Evolutionary conservation across 129 eudicot genomes (phyloP), one percentile per base, ranked within the genome.

Genomic region (Artemisia annua): DNA sequence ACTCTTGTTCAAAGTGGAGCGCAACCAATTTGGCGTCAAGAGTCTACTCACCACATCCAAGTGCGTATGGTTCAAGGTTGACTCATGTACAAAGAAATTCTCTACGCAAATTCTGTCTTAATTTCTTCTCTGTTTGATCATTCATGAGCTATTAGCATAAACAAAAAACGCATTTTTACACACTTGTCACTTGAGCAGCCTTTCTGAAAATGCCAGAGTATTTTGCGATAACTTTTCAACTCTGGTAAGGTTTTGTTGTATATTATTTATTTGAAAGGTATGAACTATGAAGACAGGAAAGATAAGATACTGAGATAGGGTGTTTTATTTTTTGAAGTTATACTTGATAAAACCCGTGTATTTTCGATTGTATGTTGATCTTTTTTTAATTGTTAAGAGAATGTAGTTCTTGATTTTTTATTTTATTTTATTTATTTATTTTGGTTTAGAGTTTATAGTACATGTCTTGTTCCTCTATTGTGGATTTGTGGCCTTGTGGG

Each of bases 1-100:
- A 95, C 99, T 43, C 96, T 95, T 54, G 99, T 95, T 72, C 99
- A 95, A 80, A 95, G 99, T 79, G 97, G 99, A 80, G 94, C 99
- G 0, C 93, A 95, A 75, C 93, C 99, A 59, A 95, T 95, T 72
- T 95, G 99, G 99, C 94, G 99, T 56, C 69, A 89, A 64, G 93
- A 86, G 76, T 91, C 96, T 56, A 81, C 89, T 71, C 97, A 89
- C 76, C 97, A 91, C 78, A 91, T 91, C 44, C 97, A 91, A 85
- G 97, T 88, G 66, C 96, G 97, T 69, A 77, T 83, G 84, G 97
- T 91, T 71, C 77, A 84, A 76, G 85, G 83, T 75, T 88, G 81
- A 83, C 54, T 71, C 28, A n/a, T 70, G 17, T 67, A 48, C 8
- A 46, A 55, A 43, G 67, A 64, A 67, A 50, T 51, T 52, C 49